Conservation (phyloP, 441 rosid genomes). For the Pelargonium myrrhifolium region DNA sequence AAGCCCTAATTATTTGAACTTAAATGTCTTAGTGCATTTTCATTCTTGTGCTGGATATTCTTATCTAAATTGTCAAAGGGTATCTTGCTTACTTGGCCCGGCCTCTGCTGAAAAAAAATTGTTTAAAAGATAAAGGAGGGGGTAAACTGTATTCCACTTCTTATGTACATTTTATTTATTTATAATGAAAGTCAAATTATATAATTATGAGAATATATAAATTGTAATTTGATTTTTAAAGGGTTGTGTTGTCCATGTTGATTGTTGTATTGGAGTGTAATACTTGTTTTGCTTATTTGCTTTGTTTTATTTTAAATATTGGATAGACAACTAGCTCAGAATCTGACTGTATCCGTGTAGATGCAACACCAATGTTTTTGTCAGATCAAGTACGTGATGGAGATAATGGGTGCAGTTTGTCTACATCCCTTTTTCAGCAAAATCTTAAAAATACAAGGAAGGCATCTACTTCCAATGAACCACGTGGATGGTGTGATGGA, state of each 20-base stretch:
- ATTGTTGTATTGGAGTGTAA: too few relatives aligned
- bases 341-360: background rate
- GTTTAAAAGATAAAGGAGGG: background rate
- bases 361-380: background rate
- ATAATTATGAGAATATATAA: too few relatives aligned
- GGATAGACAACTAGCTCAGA: too few relatives aligned
- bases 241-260: too few relatives aligned
- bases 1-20: background rate
- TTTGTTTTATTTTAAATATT: too few relatives aligned
- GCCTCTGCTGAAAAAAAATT: background rate
- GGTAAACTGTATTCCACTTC: too few relatives aligned
- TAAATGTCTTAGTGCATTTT: background rate
- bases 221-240: too few relatives aligned
- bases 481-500: constrained; percentile 22
- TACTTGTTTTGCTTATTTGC: too few relatives aligned
- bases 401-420: constrained; percentile 13
- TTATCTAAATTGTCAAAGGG: background rate
- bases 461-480: constrained; percentile 7
- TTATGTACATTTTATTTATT: too few relatives aligned
- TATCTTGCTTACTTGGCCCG: background rate
- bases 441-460: constrained; percentile 23
- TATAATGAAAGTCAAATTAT: too few relatives aligned
- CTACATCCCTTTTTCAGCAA: constrained; percentile 10
- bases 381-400: constrained; percentile 6
- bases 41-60: background rate